Evolutionary conservation across 2,329 filamentous ascomycete genomes (phyloP).

Genomic region (Triangularia verruculosa): DNA sequence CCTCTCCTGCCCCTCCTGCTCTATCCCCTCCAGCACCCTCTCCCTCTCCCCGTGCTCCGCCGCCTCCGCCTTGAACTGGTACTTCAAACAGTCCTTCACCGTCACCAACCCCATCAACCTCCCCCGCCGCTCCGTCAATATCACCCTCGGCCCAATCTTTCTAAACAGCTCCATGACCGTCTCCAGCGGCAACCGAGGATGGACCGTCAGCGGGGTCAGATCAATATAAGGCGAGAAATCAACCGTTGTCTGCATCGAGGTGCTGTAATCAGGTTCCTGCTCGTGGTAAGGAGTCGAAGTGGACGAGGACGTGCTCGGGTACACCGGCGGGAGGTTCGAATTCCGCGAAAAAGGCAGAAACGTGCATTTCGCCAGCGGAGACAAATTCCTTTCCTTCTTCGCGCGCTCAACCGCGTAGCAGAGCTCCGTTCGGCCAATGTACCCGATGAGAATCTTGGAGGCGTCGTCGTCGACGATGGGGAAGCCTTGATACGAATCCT

Average conservation of each 20-base stretch:
- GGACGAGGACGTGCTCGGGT: slow-evolving; percentile 40
- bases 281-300: slow-evolving; percentile 36
- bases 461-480: slow-evolving; percentile 77
- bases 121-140: slow-evolving; percentile 88
- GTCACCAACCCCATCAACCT: slow-evolving; percentile 82
- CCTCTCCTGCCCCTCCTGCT: slow-evolving; percentile 59
- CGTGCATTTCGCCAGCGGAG: slow-evolving; percentile 67
- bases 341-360: slow-evolving; percentile 53
- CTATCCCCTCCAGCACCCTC: slow-evolving; percentile 43
- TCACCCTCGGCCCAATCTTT: slow-evolving; percentile 92
- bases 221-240: slow-evolving; percentile 90
- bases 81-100: slow-evolving; percentile 94
- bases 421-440: slow-evolving; percentile 88
- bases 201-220: slow-evolving; percentile 82
- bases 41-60: slow-evolving; percentile 71
- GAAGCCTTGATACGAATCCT: slow-evolving; percentile 87
- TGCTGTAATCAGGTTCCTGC: slow-evolving; percentile 40
- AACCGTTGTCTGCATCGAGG: slow-evolving; percentile 40
- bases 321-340: slow-evolving; percentile 1
- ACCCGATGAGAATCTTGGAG: slow-evolving; percentile 75
- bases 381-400: slow-evolving; percentile 66
- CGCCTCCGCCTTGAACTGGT: slow-evolving; percentile 93
- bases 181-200: slow-evolving; percentile 86
- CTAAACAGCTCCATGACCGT: slow-evolving; percentile 99
- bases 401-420: slow-evolving; percentile 84